These are phyloP conservation scores for Cladophialophora psammophila DNA, from an alignment of 2,329 filamentous ascomycete genomes.

Conservation along the genomic window DNA sequence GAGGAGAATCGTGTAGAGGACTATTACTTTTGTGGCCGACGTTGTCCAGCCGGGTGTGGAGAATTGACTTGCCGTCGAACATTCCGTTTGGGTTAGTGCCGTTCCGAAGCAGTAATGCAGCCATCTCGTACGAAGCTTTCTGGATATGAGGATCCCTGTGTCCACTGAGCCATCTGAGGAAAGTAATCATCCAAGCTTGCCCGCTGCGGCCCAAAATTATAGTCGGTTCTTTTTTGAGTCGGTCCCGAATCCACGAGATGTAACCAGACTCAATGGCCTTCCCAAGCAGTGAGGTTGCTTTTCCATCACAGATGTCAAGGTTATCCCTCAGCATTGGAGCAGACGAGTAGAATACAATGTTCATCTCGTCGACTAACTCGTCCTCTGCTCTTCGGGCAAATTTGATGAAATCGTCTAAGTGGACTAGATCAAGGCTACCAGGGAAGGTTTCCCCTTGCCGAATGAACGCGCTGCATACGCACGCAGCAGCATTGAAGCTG, in stretches of 20 bases:
- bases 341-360: background rate
- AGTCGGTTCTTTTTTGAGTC: background rate
- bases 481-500: conserved; percentile 2
- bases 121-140: background rate
- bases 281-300: background rate
- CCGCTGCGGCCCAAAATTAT: background rate
- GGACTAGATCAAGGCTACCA: background rate
- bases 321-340: background rate
- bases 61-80: background rate
- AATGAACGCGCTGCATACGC: conserved; percentile 5
- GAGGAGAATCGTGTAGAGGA: background rate
- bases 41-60: background rate
- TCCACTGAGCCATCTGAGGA: background rate
- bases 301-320: background rate
- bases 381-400: background rate
- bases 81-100: background rate
- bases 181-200: background rate
- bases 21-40: background rate
- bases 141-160: no score
- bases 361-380: background rate
- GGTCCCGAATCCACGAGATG: background rate
- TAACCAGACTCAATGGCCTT: background rate
- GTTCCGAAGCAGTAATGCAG: background rate
- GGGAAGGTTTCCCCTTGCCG: background rate
- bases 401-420: background rate